These are phyloP conservation scores for Alternaria incomplexa DNA, from an alignment of 2,329 filamentous ascomycete genomes.

Conservation along the genomic window DNA sequence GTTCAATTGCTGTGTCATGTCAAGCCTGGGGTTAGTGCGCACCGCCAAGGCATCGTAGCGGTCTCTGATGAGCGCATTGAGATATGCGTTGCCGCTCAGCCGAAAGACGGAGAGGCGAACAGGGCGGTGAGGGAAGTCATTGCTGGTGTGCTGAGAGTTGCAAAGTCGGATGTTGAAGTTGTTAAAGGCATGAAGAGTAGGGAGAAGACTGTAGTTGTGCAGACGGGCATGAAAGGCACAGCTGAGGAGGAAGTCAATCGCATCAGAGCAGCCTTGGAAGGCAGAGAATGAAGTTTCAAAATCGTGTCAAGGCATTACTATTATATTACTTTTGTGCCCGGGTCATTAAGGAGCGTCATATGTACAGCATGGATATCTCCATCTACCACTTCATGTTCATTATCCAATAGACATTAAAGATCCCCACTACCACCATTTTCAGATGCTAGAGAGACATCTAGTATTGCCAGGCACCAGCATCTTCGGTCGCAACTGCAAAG, in stretches of 20 bases:
- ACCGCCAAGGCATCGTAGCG: constrained; percentile 65
- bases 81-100: constrained; percentile 69
- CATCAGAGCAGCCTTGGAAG: constrained; percentile 19
- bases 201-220: constrained; percentile 61
- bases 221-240: constrained; percentile 13
- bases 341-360: constrained; percentile 14
- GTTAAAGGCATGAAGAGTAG: constrained; percentile 68
- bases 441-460: constrained; percentile 16
- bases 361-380: constrained; percentile 14
- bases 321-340: constrained; percentile 29
- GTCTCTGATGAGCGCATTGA: constrained; percentile 65
- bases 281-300: not conserved
- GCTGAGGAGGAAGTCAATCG: constrained; percentile 33
- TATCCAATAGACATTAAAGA: not conserved
- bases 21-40: constrained; percentile 68
- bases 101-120: constrained; percentile 73
- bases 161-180: constrained; percentile 69
- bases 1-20: constrained; percentile 70
- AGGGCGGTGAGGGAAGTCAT: constrained; percentile 68
- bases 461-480: constrained; percentile 46
- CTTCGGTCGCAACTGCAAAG: constrained; percentile 24
- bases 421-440: not conserved
- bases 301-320: constrained; percentile 4
- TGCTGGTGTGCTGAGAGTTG: constrained; percentile 65
- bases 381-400: not conserved